Evolutionary conservation across 352 stramenopile species (phyloP), one percentile per base, ranked within the genome.

Genomic region (Elongisporangium senticosum): DNA sequence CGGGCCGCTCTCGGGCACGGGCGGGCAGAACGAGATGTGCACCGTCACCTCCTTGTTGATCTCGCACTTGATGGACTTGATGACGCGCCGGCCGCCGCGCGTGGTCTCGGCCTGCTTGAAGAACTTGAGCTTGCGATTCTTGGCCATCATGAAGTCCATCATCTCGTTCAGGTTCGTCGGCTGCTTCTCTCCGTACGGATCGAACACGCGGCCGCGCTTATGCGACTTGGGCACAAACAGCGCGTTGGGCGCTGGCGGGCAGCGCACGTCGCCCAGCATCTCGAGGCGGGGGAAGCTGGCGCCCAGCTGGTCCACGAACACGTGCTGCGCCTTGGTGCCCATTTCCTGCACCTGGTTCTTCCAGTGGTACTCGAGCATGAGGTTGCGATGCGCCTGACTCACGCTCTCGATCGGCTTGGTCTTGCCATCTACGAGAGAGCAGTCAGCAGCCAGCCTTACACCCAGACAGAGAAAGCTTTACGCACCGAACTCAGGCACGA

Each of bases 341-440:
- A 95, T 91, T 53, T 95, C 83, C 64, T 93, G 85, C 51, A 95
- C 85, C 51, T 91, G 83, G 63, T 89, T 91, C 62, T 95, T 95
- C 85, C 85, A 95, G 61, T 95, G 83, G 51, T 93, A 95, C 76
- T 95, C 85, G 20, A 95, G 77, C 81, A 93, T 88, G 56, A 95
- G 74, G 62, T 95, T 95, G 53, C 81, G 81, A 61, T 95, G 85
- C n/a, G 85, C 84, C 67, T 93, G 85, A 48, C 77, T 87, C 33
- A 95, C 83, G 40, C 77, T 83, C 59, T 95, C 85, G 43, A 93
- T 93, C 37, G 83, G 81, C 54, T 95, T 95, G 2, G 85, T 94
- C 70, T 94, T 94, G 58, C 79, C 83, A 39, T 94, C 84, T 92
- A 40, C 47, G 20, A 13, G 56, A 24, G 17, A 47, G 14, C 7